Base-by-base conservation (phyloP, 1,284 basidiomycete genomes). In the Ceratorhiza oryzae-sativae region DNA sequence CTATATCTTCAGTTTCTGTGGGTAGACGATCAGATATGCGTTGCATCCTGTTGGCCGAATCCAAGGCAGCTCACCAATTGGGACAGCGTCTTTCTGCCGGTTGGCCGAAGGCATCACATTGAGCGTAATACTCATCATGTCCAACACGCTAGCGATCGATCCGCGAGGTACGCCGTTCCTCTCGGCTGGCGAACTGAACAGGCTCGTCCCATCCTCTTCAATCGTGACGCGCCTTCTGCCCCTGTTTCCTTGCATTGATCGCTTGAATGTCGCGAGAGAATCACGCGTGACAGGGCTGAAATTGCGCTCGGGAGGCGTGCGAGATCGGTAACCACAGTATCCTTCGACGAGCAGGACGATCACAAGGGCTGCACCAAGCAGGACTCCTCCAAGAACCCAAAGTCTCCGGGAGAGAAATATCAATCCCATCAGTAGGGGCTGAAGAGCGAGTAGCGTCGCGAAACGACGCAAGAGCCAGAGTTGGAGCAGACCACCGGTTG, bases 91-190 rank as follows among this genome's bases (percentile, higher is more conserved):
- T 73, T 84, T 82, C 45, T 81, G 78, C 49, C 84, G 84, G n/a
- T 85, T 84, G 18, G 84, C 80, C 1, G 87, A 85, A 1, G 90
- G 90, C 82, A 86, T 85, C 15, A 91, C 88, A 1, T 90, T 89
- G 41, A 92, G 81, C 15, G 89, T 91, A 71, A 88, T 77, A 71
- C 88, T 88, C 89, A 92, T 90, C 90, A 92, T 91, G 77, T 92
- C 90, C 72, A 92, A 81, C 62, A 92, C 88, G 30, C 87, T 88
- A 2, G 90, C 89, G 81, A 90, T 88, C 1, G 89, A 91, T 15
- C 88, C 88, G 71, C 90, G 84, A 45, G 83, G 79, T 27, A 86
- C 79, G 45, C 77, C 75, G 1, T 75, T 80, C 9, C 80, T 76
- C 45, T 75, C 82, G 71, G 82, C 79, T 32, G 80, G 81, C 63